Conservation (phyloP, 306 rosid species). For the Pterocarpus santalinus region DNA sequence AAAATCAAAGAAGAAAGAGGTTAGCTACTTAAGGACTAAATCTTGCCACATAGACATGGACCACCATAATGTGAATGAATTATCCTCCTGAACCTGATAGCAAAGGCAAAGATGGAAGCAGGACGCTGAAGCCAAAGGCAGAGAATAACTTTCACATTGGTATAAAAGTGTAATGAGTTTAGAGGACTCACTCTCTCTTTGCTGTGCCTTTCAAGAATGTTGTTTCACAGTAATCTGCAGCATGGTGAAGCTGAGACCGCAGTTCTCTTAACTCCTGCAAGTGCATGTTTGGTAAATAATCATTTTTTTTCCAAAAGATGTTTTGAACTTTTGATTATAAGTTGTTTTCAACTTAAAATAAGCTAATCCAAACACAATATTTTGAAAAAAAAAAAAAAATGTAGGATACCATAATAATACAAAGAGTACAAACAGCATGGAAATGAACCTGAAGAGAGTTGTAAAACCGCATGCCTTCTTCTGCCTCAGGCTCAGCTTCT, state of each 20-base stretch:
- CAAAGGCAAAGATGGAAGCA: constrained; percentile 24
- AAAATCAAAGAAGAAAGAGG: background rate
- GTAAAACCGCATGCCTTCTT: constrained; percentile 56
- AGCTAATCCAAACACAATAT: background rate
- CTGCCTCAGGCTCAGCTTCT: constrained; percentile 50
- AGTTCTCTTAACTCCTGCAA: constrained; percentile 76
- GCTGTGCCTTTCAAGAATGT: constrained; percentile 70
- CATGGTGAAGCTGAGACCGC: constrained; percentile 85
- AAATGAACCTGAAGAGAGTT: constrained; percentile 75
- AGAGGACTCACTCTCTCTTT: constrained; percentile 72
- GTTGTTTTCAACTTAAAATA: no score
- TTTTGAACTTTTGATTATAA: no score
- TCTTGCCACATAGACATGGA: constrained; percentile 16
- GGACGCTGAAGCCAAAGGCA: constrained; percentile 10
- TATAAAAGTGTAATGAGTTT: background rate
- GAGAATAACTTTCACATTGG: background rate
- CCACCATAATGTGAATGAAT: constrained; percentile 19
- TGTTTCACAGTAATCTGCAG: constrained; percentile 89
- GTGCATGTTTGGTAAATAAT: no score
- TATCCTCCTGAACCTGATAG: constrained; percentile 34
- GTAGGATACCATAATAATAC: background rate
- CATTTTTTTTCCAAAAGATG: no score
- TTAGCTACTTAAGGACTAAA: background rate
- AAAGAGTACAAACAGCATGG: background rate
- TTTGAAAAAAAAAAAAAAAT: background rate